Conservation (phyloP, 2,329 filamentous ascomycete species). For the Raffaelea arxii region DNA sequence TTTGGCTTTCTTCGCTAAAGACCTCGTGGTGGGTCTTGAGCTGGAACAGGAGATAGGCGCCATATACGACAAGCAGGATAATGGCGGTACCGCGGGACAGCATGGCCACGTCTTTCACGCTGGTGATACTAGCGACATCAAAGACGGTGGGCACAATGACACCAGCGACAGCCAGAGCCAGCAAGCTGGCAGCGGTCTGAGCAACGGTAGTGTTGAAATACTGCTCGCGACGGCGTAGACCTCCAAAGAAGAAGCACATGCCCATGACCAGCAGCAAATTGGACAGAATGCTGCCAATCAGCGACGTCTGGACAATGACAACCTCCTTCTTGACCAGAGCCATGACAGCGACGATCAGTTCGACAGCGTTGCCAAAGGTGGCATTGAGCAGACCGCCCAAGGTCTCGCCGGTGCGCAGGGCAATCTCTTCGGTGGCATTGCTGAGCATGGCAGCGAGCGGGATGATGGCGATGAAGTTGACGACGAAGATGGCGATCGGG, state of each 20-base stretch:
- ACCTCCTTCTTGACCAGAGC: slow-evolving; percentile 66
- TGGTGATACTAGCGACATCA: slow-evolving; percentile 38
- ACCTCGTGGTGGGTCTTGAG: slow-evolving; percentile 73
- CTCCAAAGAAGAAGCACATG: slow-evolving; percentile 87
- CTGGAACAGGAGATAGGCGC: slow-evolving; percentile 79
- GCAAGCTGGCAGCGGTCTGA: slow-evolving; percentile 74
- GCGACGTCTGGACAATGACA: slow-evolving; percentile 81
- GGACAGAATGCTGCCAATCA: slow-evolving; percentile 85
- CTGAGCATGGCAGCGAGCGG: slow-evolving; percentile 75
- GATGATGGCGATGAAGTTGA: slow-evolving; percentile 91
- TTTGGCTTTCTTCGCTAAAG: slow-evolving; percentile 72
- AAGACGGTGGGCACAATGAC: slow-evolving; percentile 90
- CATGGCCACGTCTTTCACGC: slow-evolving; percentile 40
- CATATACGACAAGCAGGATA: slow-evolving; percentile 77
- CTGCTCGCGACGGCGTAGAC: slow-evolving; percentile 68
- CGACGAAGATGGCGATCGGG: slow-evolving; percentile 61
- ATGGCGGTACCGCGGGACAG: slow-evolving; percentile 66
- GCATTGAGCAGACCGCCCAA: slow-evolving; percentile 84
- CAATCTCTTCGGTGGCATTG: slow-evolving; percentile 83
- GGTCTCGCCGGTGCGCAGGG: slow-evolving; percentile 71
- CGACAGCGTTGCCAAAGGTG: slow-evolving; percentile 82
- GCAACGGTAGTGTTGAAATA: slow-evolving; percentile 89
- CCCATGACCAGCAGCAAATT: slow-evolving; percentile 84
- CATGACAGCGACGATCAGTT: slow-evolving; percentile 81
- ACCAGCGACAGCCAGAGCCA: slow-evolving; percentile 68